phyloP scores from a whole-genome alignment of 1,284 basidiomycete species.

The Phylloporus sp. region DNA sequence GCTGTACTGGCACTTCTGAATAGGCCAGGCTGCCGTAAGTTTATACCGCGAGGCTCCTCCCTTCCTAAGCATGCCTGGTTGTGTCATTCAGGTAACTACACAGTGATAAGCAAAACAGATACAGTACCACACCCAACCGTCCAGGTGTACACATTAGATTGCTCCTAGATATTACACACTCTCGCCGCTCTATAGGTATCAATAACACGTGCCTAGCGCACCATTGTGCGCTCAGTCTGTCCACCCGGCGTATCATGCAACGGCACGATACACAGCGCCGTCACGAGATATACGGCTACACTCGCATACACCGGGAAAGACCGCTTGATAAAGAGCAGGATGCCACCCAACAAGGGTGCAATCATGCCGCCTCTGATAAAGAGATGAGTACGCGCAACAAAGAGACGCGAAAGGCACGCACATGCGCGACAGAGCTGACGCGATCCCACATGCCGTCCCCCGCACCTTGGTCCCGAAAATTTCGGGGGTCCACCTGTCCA shows the following conservation, averaged over 20 bases:
- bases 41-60: too few relatives aligned
- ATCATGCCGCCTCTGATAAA: constrained; percentile 85
- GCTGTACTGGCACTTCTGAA: too few relatives aligned
- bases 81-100: too few relatives aligned
- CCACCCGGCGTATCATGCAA: constrained; percentile 51
- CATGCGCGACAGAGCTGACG: constrained; percentile 89
- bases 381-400: background rate
- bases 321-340: constrained; percentile 75
- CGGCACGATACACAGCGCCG: constrained; percentile 72
- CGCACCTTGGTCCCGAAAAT: constrained; percentile 88
- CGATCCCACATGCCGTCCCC: constrained; percentile 91
- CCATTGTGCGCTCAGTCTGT: constrained; percentile 15
- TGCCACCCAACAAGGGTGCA: constrained; percentile 86
- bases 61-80: too few relatives aligned
- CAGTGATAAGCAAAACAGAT: too few relatives aligned
- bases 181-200: background rate
- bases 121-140: too few relatives aligned
- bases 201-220: constrained; percentile 22
- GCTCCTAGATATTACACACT: background rate
- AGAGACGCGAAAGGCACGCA: constrained; percentile 46
- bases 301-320: constrained; percentile 85
- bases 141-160: too few relatives aligned
- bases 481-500: constrained; percentile 83
- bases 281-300: constrained; percentile 73
- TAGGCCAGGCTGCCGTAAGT: too few relatives aligned